Percentiles rank a stretch among this genome's conserved stretches.
phyloP scores from a whole-genome alignment of 257 asterid genomes.

The Petunia axillaris region DNA sequence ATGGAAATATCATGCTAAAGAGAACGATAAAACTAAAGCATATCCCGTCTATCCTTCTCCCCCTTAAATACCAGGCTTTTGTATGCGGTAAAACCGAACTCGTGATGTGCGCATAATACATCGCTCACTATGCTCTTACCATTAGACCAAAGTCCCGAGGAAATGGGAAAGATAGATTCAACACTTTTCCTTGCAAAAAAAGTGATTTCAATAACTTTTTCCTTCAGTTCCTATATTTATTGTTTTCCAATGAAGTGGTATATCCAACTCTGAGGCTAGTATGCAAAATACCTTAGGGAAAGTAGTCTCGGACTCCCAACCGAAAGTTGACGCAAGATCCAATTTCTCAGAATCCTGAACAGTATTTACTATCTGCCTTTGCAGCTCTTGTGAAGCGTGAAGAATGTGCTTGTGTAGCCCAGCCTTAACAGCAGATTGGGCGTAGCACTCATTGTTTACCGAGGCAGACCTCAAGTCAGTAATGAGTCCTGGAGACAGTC shows the following conservation, averaged over 20 bases:
- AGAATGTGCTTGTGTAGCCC: slow-evolving; percentile 68
- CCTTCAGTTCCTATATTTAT: neutral
- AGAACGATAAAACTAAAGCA: no score
- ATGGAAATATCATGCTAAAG: no score
- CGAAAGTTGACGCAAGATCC: slow-evolving; percentile 51
- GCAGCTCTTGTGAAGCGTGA: slow-evolving; percentile 68
- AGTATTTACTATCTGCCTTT: slow-evolving; percentile 47
- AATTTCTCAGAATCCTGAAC: slow-evolving; percentile 34
- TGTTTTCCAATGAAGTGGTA: neutral
- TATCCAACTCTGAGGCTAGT: neutral
- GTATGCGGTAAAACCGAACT: no score
- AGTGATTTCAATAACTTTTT: neutral
- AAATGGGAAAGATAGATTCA: no score
- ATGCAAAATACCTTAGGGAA: slow-evolving; percentile 70
- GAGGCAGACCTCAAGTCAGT: slow-evolving; percentile 92
- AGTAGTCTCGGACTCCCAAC: slow-evolving; percentile 64
- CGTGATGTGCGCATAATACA: no score
- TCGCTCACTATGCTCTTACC: no score
- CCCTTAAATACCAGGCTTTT: no score
- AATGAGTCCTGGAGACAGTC: slow-evolving; percentile 66
- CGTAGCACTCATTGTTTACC: slow-evolving; percentile 80
- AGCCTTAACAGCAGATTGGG: slow-evolving; percentile 61
- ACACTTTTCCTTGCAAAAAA: neutral
- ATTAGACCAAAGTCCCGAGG: no score
- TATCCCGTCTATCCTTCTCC: no score